A percentile compares a stretch with the other conserved stretches of the same genome.
These are phyloP conservation scores for Kuraishia cidri DNA, from an alignment of 805 yeast genomes.

Conservation along the genomic window DNA sequence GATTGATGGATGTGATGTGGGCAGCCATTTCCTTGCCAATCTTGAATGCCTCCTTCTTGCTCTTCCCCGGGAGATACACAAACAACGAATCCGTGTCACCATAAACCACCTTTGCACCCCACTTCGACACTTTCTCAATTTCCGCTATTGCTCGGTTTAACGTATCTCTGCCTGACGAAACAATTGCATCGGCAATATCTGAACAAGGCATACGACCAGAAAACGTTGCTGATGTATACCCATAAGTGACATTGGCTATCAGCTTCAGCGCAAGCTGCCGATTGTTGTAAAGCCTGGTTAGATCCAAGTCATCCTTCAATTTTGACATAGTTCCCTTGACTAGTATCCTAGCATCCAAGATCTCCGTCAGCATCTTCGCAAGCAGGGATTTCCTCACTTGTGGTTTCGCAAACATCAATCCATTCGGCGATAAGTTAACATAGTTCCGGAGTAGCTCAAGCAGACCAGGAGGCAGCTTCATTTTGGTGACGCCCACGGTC, in stretches of 20 bases:
- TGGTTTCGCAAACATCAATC: slow-evolving; percentile 65
- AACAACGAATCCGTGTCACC: slow-evolving; percentile 96
- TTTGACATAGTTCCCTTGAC: slow-evolving; percentile 67
- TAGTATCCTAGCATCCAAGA: slow-evolving; percentile 71
- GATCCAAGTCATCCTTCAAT: slow-evolving; percentile 32
- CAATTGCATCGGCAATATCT: slow-evolving; percentile 92
- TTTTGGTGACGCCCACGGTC: slow-evolving; percentile 40
- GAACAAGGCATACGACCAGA: slow-evolving; percentile 98
- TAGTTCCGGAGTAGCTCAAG: slow-evolving; percentile 42
- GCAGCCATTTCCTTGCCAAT: slow-evolving; percentile 67
- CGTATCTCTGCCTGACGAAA: slow-evolving; percentile 83
- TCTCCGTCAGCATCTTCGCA: slow-evolving; percentile 78
- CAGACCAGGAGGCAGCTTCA: slow-evolving; percentile 49
- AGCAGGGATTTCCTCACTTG: slow-evolving; percentile 61
- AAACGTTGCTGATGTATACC: slow-evolving; percentile 89
- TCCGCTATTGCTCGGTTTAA: slow-evolving; percentile 58
- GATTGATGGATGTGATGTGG: slow-evolving; percentile 54
- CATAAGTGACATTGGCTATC: slow-evolving; percentile 93
- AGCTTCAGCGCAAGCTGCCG: slow-evolving; percentile 83
- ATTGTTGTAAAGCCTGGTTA: slow-evolving; percentile 54
- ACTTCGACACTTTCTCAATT: slow-evolving; percentile 49
- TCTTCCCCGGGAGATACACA: slow-evolving; percentile 80
- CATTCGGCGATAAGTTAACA: slow-evolving; percentile 77
- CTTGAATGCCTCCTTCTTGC: slow-evolving; percentile 66
- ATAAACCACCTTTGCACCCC: slow-evolving; percentile 91